Evolutionary conservation across 768 basidiomycete species (phyloP).

Genomic region (Agrocybe praecox): DNA sequence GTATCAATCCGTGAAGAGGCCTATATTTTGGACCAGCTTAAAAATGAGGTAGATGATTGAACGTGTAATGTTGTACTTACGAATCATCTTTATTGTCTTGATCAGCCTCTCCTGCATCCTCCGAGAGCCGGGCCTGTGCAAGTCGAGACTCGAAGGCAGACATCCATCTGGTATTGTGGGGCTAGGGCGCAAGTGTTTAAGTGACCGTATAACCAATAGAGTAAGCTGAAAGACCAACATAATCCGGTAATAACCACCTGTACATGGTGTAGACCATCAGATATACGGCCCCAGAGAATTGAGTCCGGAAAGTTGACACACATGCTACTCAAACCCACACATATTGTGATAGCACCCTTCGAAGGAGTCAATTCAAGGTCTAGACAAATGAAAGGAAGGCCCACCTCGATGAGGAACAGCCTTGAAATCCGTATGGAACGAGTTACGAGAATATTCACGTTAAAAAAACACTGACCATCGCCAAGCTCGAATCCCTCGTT

Average conservation of each 20-base stretch:
- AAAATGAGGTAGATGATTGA: neutral
- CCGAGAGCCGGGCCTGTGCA: slow-evolving; percentile 66
- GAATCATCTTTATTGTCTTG: slow-evolving; percentile 58
- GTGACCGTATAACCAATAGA: neutral
- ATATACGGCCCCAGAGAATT: too few species aligned
- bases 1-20: slow-evolving; percentile 49
- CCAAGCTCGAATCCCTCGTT: slow-evolving; percentile 69
- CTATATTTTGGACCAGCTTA: slow-evolving; percentile 27
- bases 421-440: too few species aligned
- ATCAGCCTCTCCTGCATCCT: slow-evolving; percentile 71
- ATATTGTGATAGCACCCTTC: too few species aligned
- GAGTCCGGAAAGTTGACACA: too few species aligned
- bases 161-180: slow-evolving; percentile 65
- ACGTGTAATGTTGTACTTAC: slow-evolving; percentile 34
- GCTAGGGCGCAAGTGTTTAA: slow-evolving; percentile 32
- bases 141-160: slow-evolving; percentile 49
- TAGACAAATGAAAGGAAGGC: slow-evolving; percentile 33
- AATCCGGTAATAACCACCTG: too few species aligned
- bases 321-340: too few species aligned
- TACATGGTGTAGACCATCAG: too few species aligned
- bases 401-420: too few species aligned
- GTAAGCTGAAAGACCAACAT: neutral
- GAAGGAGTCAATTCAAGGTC: neutral
- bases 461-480: slow-evolving; percentile 43
- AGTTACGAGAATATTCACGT: too few species aligned